Evolutionary conservation across 164 flowering plant genomes (phyloP).

Genomic region (Litsea cubeba): DNA sequence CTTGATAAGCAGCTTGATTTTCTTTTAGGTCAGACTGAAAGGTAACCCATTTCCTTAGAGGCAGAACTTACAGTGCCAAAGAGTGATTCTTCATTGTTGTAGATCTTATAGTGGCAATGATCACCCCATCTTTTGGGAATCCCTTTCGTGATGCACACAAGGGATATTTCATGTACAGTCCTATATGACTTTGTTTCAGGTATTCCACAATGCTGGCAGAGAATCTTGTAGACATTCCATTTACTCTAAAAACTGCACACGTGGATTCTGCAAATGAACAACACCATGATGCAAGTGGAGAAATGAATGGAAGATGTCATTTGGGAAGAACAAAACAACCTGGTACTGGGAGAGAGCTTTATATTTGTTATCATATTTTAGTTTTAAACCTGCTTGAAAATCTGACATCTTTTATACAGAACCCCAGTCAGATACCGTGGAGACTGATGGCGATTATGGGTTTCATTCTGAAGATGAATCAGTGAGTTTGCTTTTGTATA

Average conservation of each 20-base stretch:
- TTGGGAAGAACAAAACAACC: slow-evolving; percentile 14
- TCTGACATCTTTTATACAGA: slow-evolving; percentile 28
- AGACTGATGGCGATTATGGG: slow-evolving; percentile 61
- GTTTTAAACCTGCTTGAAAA: slow-evolving; percentile 1
- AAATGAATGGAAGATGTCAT: slow-evolving; percentile 15
- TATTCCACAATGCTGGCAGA: slow-evolving; percentile 99
- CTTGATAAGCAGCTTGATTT: slow-evolving; percentile 97
- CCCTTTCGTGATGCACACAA: neutral
- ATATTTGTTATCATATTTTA: neutral
- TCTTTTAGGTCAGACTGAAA: slow-evolving; percentile 96
- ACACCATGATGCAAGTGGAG: slow-evolving; percentile 21
- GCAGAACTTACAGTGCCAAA: neutral
- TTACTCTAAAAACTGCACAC: slow-evolving; percentile 23
- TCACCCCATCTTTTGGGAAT: neutral
- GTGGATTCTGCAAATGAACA: slow-evolving; percentile 23
- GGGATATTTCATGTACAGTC: neutral
- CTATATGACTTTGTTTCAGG: slow-evolving; percentile 36
- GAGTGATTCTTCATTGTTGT: neutral
- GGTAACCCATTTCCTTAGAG: slow-evolving; percentile 33
- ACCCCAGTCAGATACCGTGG: slow-evolving; percentile 36
- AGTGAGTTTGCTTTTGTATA: slow-evolving; percentile 34
- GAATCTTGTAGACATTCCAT: slow-evolving; percentile 66
- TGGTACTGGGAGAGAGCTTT: slow-evolving; percentile 24
- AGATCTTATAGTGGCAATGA: too few species aligned
- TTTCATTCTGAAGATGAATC: slow-evolving; percentile 56